Evolutionary conservation across 345 rosid species (phyloP), one percentile per base, ranked within the genome.

Genomic region (Populus pruinosa): DNA sequence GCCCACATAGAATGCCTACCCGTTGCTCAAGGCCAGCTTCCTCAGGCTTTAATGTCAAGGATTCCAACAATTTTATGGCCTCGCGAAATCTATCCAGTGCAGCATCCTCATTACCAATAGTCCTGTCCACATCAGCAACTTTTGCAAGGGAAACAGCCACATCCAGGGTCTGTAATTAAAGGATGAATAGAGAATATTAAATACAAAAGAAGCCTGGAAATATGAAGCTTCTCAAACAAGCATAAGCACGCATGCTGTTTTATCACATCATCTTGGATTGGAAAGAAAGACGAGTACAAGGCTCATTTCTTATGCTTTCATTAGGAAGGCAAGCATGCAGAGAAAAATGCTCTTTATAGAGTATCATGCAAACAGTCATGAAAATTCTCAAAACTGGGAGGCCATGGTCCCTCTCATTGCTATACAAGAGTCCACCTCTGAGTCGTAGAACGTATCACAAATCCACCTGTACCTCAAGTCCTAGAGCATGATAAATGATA

Each of bases 121-220:
- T 88, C 79, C 91, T 86, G 85, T 93, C 97, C 0, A 87, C 95
- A 77, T 96, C 99, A 1, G 98, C 98, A 76, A 96, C 97, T 86
- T 96, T 96, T 77, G 97, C 97, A 18, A 93, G 92, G 70, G 98
- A 96, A 73, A 90, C 88, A n/a, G 93, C 96, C 70, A 93, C 87
- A 85, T 93, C 98, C 67, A 91, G 83, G 74, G 80, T 71, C 98
- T 93, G 82, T 35, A 36, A 72, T 29, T 29, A 41, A 33, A 74
- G 67, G 14, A 36, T 31, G 49, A 31, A 53, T 25, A 27, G 23
- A 31, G 64, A 10, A 4, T 5, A 10, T 59, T 59, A 10, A 23
- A 9, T 59, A 13, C 16, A 23, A 23, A n/a, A 6, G 64, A 33
- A 21, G 70, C 74, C 70, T 71, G 39, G 29, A 69, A 39, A 23